Conservation (phyloP, 2,329 filamentous ascomycete species). For the Neonectria sp. region DNA sequence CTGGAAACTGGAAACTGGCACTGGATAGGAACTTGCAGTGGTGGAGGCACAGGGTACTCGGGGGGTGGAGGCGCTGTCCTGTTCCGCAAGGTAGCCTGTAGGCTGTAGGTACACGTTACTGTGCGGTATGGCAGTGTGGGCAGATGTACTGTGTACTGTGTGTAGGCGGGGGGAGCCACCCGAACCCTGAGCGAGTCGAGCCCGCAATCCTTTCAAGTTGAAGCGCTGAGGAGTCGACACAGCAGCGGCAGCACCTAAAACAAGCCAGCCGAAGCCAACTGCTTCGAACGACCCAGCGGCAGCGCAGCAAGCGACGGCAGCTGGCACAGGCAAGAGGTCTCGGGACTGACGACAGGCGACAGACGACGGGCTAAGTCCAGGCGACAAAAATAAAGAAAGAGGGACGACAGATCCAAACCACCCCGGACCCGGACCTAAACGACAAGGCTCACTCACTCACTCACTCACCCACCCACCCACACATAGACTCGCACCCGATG, state of each 20-base stretch:
- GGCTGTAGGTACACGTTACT: background rate
- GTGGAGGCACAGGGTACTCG: conserved; percentile 31
- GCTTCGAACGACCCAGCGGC: conserved; percentile 27
- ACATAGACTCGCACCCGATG: no score
- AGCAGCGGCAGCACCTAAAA: conserved; percentile 45
- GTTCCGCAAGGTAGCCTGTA: background rate
- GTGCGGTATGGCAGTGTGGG: background rate
- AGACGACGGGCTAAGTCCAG: conserved; percentile 12
- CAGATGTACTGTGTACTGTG: conserved; percentile 13
- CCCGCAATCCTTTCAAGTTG: background rate
- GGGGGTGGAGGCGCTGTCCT: conserved; percentile 30
- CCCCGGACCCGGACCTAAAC: conserved; percentile 17
- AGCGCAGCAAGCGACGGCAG: conserved; percentile 28
- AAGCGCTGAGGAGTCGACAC: conserved; percentile 35
- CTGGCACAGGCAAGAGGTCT: conserved; percentile 17
- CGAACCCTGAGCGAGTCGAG: conserved; percentile 7
- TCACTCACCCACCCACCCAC: no score
- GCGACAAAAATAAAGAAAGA: conserved; percentile 10
- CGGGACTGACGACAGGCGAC: conserved; percentile 13
- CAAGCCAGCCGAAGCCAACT: conserved; percentile 27
- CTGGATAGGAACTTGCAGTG: conserved; percentile 22
- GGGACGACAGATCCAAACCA: conserved; percentile 13
- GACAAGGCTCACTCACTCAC: background rate
- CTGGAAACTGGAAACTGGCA: conserved; percentile 31
- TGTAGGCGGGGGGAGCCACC: background rate